Evolutionary conservation across 2,329 filamentous ascomycete genomes (phyloP).

Genomic region (Stachybotrys chartarum): DNA sequence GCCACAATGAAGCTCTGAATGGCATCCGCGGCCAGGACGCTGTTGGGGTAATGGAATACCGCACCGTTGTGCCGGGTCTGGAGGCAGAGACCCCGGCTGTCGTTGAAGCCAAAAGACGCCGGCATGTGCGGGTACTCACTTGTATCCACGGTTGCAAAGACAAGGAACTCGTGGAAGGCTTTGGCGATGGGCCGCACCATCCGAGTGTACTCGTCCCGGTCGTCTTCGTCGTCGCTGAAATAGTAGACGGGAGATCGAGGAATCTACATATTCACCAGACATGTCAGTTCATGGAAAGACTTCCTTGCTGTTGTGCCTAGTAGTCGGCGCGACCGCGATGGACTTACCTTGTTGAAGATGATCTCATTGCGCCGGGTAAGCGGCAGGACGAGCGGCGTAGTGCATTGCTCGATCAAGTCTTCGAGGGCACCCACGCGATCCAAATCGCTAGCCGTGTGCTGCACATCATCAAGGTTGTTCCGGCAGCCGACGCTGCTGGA

Average conservation of each 20-base stretch:
- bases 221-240: conserved; percentile 12
- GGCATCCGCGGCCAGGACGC: conserved; percentile 21
- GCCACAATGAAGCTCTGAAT: conserved; percentile 36
- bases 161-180: conserved; percentile 38
- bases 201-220: conserved; percentile 26
- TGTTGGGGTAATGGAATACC: conserved; percentile 26
- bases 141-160: conserved; percentile 39
- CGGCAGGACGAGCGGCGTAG: conserved; percentile 32
- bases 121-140: conserved; percentile 37
- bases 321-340: not conserved
- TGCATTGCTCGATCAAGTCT: conserved; percentile 29
- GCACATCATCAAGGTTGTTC: conserved; percentile 31
- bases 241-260: conserved; percentile 31
- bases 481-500: conserved; percentile 25
- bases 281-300: not conserved
- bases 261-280: conserved; percentile 14
- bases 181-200: conserved; percentile 33
- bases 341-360: conserved; percentile 28
- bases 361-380: conserved; percentile 38
- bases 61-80: conserved; percentile 37
- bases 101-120: conserved; percentile 24
- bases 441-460: conserved; percentile 24
- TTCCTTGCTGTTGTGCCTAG: too few species aligned
- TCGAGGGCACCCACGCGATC: conserved; percentile 23
- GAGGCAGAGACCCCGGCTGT: conserved; percentile 27